A percentile compares a stretch with the other conserved stretches of the same genome.
These are phyloP conservation scores for Trichoderma sp. DNA, from an alignment of 2,329 filamentous ascomycete genomes.

Conservation along the genomic window DNA sequence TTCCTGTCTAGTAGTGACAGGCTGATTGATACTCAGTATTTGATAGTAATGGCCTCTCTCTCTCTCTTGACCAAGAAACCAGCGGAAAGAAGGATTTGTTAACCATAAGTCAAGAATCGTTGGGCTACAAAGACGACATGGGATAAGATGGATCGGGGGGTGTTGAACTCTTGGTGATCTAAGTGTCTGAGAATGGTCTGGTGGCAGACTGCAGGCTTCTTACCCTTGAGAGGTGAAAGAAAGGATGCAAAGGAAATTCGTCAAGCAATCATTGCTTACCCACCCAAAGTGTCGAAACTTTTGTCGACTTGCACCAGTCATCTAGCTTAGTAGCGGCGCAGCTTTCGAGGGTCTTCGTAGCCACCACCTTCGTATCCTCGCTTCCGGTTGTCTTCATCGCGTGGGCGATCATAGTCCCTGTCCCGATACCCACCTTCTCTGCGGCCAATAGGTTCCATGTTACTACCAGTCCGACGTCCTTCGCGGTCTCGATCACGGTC, in stretches of 20 bases:
- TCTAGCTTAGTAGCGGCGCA: constrained; percentile 62
- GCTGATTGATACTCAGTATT: constrained; percentile 11
- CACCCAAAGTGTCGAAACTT: constrained; percentile 19
- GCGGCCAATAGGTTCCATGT: constrained; percentile 80
- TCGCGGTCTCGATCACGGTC: constrained; percentile 46
- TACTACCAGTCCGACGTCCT: constrained; percentile 68
- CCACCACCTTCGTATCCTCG: constrained; percentile 76
- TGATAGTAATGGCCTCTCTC: constrained; percentile 5
- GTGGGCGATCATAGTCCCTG: constrained; percentile 56
- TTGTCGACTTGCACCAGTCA: constrained; percentile 5
- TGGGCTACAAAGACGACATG: constrained; percentile 12
- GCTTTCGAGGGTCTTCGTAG: constrained; percentile 76
- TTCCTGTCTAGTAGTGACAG: constrained; percentile 25
- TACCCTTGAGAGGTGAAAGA: constrained; percentile 27
- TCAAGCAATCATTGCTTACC: constrained; percentile 25
- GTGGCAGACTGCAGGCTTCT: constrained; percentile 23
- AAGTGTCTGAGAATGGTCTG: constrained; percentile 8
- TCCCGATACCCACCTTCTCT: constrained; percentile 62
- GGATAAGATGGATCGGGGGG: neutral
- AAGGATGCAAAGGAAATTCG: constrained; percentile 21
- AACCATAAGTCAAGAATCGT: constrained; percentile 11
- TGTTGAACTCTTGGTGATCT: constrained; percentile 12
- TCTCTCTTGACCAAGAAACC: constrained; percentile 1
- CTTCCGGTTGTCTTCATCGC: constrained; percentile 65
- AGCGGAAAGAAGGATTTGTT: neutral